Evolutionary conservation across 2,329 filamentous ascomycete species (phyloP).

Genomic region (Ampelomyces quisqualis): DNA sequence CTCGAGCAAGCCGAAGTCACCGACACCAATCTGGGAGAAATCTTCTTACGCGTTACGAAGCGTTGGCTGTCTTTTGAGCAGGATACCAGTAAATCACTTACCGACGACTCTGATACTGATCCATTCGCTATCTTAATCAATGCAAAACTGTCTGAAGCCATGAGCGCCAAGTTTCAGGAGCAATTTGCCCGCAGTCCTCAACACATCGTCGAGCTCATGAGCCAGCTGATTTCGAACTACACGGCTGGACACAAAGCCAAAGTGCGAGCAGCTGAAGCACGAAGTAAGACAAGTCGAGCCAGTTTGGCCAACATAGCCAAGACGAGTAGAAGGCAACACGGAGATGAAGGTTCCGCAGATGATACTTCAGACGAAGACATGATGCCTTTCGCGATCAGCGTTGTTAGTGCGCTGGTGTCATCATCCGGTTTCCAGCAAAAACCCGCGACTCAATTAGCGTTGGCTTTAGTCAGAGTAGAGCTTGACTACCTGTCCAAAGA

Average conservation of each 20-base stretch:
- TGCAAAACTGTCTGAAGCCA: constrained; percentile 63
- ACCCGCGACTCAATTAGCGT: constrained; percentile 16
- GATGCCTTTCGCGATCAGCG: constrained; percentile 45
- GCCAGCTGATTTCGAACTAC: constrained; percentile 56
- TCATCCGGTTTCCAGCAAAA: constrained; percentile 39
- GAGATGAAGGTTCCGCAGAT: not conserved
- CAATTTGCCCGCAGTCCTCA: constrained; percentile 64
- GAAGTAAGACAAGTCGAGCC: constrained; percentile 25
- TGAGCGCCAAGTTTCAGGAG: constrained; percentile 64
- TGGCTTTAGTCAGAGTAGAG: constrained; percentile 13
- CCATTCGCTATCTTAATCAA: constrained; percentile 56
- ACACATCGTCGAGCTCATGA: constrained; percentile 64
- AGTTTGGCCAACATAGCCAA: constrained; percentile 25
- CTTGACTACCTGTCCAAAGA: constrained; percentile 29
- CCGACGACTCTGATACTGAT: constrained; percentile 42
- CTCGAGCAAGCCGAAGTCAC: constrained; percentile 55
- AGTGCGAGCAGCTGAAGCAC: constrained; percentile 42
- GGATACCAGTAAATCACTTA: constrained; percentile 16
- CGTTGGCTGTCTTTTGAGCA: constrained; percentile 53
- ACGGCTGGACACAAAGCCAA: constrained; percentile 46
- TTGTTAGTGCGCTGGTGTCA: constrained; percentile 41
- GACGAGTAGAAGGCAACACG: not conserved
- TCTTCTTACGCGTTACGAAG: constrained; percentile 62
- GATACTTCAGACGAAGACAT: constrained; percentile 40
- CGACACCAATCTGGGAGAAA: constrained; percentile 56